Conservation (phyloP, 306 rosid species). For the Trifolium pratense region DNA sequence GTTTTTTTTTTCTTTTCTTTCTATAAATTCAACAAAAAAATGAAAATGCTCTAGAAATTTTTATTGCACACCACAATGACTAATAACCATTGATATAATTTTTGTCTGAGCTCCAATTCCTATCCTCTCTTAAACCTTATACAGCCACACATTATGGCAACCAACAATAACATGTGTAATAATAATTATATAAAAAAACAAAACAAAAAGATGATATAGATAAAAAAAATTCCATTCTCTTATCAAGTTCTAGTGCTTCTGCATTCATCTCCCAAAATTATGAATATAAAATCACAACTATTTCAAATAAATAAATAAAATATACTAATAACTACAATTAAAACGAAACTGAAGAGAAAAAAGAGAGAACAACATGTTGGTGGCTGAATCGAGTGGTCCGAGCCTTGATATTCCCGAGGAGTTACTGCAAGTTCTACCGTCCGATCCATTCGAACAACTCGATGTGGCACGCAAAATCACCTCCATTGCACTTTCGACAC, state of each 20-base stretch:
- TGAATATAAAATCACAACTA: not conserved
- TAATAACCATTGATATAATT: not conserved
- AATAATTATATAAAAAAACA: not conserved
- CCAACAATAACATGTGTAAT: not conserved
- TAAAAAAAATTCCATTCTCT: not conserved
- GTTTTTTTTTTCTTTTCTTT: too few species aligned
- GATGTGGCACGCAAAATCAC: conserved; percentile 96
- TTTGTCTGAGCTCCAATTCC: conserved; percentile 35
- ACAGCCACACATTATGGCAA: conserved; percentile 42
- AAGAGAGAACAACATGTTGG: conserved; percentile 43
- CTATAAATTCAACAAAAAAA: not conserved
- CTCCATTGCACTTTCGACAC: conserved; percentile 81
- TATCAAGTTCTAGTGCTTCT: conserved; percentile 16
- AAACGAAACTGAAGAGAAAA: not conserved
- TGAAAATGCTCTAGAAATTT: not conserved
- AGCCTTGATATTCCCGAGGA: conserved; percentile 71
- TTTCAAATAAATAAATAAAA: not conserved
- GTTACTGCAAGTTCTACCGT: conserved; percentile 64
- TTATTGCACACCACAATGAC: not conserved
- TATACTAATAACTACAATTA: not conserved
- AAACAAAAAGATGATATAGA: not conserved
- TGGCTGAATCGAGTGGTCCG: conserved; percentile 60
- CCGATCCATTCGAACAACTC: conserved; percentile 91
- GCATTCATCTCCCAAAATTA: not conserved
- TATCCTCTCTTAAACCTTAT: conserved; percentile 41